Evolutionary conservation across 108 stramenopile genomes (phyloP), one percentile per base, ranked within the genome.

Genomic region (Fragilaria crotonensis): DNA sequence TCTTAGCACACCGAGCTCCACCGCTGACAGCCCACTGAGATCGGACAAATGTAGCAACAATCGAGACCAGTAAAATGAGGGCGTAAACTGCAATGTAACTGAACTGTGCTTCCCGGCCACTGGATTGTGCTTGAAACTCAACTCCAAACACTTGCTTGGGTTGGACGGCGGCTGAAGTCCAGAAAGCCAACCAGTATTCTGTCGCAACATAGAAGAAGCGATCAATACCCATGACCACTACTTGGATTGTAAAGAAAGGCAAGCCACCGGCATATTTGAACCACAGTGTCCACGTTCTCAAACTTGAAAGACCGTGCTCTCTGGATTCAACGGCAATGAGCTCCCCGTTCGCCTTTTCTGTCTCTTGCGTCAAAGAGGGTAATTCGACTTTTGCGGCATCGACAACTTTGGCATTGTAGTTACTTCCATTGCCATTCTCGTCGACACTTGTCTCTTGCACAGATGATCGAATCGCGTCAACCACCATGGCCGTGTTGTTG

Each of bases 151-250:
- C 54, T 0, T 33, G 33, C 5, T 81, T 55, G 17, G 88, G 70
- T 29, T 60, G 44, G 18, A 68, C 49, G 2, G 60, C 69, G 21
- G 75, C 84, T 28, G 62, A 32, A 3, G 90, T 86, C 95, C 95
- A 95, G 4, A 45, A 30, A 9, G 91, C 79, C 17, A 95, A 63
- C 88, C 92, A 93, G 68, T 63, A 86, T 64, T 95, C 95, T 4
- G 78, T 83, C 1, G 67, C 54, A 21, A 56, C 54, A 31, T 56
- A 56, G 23, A 56, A 7, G 20, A 71, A 49, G 23, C 90, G 84
- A 66, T 95, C 95, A 41, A 95, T 27, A 5, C 52, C 60, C 49
- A 95, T 68, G 23, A 80, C 61, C 5, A 76, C 18, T 1, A 85
- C 25, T 17, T 81, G 66, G 5, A 60, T 48, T 3, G 70, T 11